These are phyloP conservation scores for Coffea canephora DNA, from an alignment of 257 asterid genomes.

Conservation along the genomic window DNA sequence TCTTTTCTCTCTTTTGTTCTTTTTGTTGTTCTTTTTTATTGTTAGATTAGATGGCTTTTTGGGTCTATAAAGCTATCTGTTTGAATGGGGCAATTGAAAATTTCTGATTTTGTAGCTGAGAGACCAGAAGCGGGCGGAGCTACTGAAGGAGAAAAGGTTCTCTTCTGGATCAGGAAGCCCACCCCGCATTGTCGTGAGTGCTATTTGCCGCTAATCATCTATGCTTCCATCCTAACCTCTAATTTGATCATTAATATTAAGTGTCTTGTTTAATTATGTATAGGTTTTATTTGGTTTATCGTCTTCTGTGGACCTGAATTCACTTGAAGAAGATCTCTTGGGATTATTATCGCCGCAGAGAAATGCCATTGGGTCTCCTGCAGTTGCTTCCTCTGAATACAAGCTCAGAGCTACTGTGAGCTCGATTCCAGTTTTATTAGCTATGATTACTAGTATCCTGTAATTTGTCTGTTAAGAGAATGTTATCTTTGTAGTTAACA, in stretches of 20 bases:
- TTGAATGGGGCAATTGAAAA: not conserved
- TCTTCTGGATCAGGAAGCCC: slow-evolving; percentile 66
- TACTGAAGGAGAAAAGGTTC: slow-evolving; percentile 81
- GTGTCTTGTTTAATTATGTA: not conserved
- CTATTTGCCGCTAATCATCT: slow-evolving; percentile 1
- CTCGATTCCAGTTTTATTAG: not conserved
- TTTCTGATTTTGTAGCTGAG: slow-evolving; percentile 47
- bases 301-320: slow-evolving; percentile 54
- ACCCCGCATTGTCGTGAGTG: slow-evolving; percentile 83
- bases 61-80: not conserved
- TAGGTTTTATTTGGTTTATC: slow-evolving; percentile 95
- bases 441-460: not conserved
- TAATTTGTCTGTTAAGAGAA: not conserved
- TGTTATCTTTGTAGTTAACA: not conserved
- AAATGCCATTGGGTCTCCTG: slow-evolving; percentile 44
- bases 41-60: not conserved
- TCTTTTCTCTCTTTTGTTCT: not conserved
- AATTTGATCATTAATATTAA: not conserved
- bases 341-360: slow-evolving; percentile 56
- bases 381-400: slow-evolving; percentile 71
- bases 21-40: not conserved
- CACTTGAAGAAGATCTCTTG: slow-evolving; percentile 67
- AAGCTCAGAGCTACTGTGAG: slow-evolving; percentile 85
- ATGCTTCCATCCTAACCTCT: not conserved
- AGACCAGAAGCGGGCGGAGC: slow-evolving; percentile 74